Percentiles rank a stretch among this genome's conserved stretches.
Conservation (phyloP, 2,329 filamentous ascomycete genomes). For the Exserohilum rostratum region DNA sequence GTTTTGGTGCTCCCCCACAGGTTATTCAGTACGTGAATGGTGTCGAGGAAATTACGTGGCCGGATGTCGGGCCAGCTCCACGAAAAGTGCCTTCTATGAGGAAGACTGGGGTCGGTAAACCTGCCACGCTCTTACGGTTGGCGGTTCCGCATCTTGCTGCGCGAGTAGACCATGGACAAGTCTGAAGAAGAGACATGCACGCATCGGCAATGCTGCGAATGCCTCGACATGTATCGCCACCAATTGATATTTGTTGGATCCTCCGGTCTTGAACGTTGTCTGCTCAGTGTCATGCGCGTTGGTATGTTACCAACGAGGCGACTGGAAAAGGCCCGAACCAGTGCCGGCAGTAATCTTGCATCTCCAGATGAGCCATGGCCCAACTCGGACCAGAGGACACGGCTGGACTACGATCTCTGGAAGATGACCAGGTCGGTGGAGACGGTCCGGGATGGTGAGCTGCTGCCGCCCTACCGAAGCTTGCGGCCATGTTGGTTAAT, state of each 20-base stretch:
- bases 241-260: neutral
- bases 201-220: constrained; percentile 1
- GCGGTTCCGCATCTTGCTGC: neutral
- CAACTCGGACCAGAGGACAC: neutral
- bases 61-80: neutral
- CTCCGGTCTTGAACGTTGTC: neutral
- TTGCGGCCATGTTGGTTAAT: neutral
- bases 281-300: neutral
- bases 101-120: neutral
- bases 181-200: neutral
- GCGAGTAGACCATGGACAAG: neutral
- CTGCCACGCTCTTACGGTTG: constrained; percentile 1
- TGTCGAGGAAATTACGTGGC: neutral
- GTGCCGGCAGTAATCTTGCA: neutral
- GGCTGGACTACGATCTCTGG: neutral
- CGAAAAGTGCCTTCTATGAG: neutral
- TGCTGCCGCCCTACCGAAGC: neutral
- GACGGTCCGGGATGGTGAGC: constrained; percentile 2
- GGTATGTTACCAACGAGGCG: neutral
- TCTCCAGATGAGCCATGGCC: neutral
- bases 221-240: neutral
- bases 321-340: constrained; percentile 7
- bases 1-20: neutral
- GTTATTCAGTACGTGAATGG: neutral
- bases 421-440: constrained; percentile 11